Base-by-base conservation (phyloP, 1,139 yeast species). In the Nematodospora anomalae region DNA sequence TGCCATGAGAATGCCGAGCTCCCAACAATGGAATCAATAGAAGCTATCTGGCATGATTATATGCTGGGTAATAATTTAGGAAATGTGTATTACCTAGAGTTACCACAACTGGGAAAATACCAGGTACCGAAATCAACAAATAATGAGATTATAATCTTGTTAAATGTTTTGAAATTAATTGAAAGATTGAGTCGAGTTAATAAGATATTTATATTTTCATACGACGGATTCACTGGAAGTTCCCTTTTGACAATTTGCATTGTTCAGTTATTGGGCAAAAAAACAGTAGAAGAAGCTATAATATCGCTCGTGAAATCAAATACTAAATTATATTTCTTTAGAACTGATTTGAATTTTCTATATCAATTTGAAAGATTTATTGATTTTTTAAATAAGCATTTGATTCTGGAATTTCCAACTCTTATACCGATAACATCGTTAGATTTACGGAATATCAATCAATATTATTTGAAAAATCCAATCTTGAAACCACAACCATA, bases 171-270 rank as follows among this genome's bases (percentile, higher is more conserved):
- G 32, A 64, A 61, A 39, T 46, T 63, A 27, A 50, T 67, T 24
- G 52, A 62, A 30, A 36, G 49, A n/a, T 46, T 58, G 40, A 47
- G 33, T 33, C 37, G 32, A 51, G 55, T 30, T 40, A 52, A 34
- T 53, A 60, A 41, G 23, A 54, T 64, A 3, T 64, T 66, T 37
- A 47, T 66, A 4, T 66, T 62, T 39, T 62, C 62, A 3, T 61
- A 58, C 42, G 74, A 68, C 44, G 74, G 74, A 0, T 68, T 64
- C 42, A 66, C 74, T 10, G 72, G 72, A 1, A 52, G 63, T 26
- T 58, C 70, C 4, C 42, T 67, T 23, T 47, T 67, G 27, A 45
- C 60, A 3, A 53, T 66, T 28, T 45, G 62, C 1, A 44, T 62
- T 15, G 58, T 57, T 4, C 49, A 49, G 36, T 49, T 59, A 36